These are phyloP conservation scores for Colletotrichum lindemuthianum DNA, from an alignment of 2,329 filamentous ascomycete genomes.

Conservation along the genomic window DNA sequence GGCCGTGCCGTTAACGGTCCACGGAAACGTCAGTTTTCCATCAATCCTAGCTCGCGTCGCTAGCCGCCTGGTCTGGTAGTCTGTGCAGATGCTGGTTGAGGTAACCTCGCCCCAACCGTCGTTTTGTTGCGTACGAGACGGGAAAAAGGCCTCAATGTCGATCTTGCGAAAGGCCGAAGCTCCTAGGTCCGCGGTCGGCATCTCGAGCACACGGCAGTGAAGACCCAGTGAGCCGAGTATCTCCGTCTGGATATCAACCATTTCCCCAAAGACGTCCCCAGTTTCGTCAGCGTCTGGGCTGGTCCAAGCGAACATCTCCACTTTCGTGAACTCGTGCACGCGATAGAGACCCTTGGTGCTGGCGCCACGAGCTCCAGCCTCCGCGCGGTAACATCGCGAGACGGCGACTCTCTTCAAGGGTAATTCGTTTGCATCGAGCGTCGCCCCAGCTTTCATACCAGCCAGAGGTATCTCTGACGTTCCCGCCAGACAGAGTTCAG, in stretches of 20 bases:
- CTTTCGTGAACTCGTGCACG: conserved; percentile 98
- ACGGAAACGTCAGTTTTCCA: conserved; percentile 75
- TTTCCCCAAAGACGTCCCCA: conserved; percentile 78
- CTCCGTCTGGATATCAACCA: conserved; percentile 86
- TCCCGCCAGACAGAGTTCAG: conserved; percentile 80
- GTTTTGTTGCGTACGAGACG: conserved; percentile 73
- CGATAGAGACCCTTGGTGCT: conserved; percentile 96
- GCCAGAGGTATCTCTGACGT: conserved; percentile 97
- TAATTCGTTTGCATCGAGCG: conserved; percentile 71
- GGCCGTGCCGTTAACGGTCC: conserved; percentile 94
- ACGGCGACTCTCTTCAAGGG: conserved; percentile 84
- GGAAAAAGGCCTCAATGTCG: conserved; percentile 96
- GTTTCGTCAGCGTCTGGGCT: conserved; percentile 61
- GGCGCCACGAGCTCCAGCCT: conserved; percentile 88
- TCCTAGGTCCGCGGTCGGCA: conserved; percentile 89
- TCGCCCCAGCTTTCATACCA: conserved; percentile 83
- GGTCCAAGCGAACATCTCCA: conserved; percentile 97
- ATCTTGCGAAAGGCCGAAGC: conserved; percentile 87
- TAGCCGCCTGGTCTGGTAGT: conserved; percentile 89
- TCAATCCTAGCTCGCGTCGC: conserved; percentile 75
- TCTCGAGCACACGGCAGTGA: conserved; percentile 89
- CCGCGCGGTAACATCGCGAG: conserved; percentile 94
- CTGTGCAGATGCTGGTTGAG: conserved; percentile 88
- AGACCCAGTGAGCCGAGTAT: conserved; percentile 82
- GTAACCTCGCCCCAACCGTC: conserved; percentile 94